Evolutionary conservation across 1,284 basidiomycete species (phyloP).

Genomic region (Vanrija sp.): DNA sequence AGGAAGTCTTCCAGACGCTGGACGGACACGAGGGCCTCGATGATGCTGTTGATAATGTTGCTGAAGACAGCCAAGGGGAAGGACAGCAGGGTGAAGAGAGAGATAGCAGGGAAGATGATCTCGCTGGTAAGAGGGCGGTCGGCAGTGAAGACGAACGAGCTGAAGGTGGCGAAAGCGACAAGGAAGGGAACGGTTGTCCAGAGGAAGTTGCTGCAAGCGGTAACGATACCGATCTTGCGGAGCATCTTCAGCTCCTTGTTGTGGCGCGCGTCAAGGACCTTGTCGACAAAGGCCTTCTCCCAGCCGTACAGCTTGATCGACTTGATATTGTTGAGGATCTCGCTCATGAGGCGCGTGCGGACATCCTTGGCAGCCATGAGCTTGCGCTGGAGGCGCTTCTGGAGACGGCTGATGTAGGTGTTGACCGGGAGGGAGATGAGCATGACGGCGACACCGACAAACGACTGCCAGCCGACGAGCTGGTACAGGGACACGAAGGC

Average conservation of each 20-base stretch:
- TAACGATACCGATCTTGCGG: slow-evolving; percentile 70
- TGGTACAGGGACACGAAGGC: slow-evolving; percentile 86
- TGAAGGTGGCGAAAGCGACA: slow-evolving; percentile 81
- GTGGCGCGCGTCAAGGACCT: slow-evolving; percentile 72
- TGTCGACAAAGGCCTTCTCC: slow-evolving; percentile 78
- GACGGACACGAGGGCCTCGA: slow-evolving; percentile 72
- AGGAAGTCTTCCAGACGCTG: slow-evolving; percentile 76
- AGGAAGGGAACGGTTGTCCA: slow-evolving; percentile 54
- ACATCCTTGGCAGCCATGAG: slow-evolving; percentile 84
- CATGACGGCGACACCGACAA: slow-evolving; percentile 91
- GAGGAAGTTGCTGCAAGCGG: slow-evolving; percentile 40
- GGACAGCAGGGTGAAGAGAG: slow-evolving; percentile 86
- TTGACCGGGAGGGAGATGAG: slow-evolving; percentile 71
- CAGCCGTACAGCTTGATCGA: slow-evolving; percentile 58
- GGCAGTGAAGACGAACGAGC: slow-evolving; percentile 69
- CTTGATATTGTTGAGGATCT: slow-evolving; percentile 80
- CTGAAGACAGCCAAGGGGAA: slow-evolving; percentile 72
- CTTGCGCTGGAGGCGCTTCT: slow-evolving; percentile 75
- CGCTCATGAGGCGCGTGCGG: slow-evolving; percentile 54
- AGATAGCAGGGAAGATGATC: slow-evolving; percentile 90
- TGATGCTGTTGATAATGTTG: slow-evolving; percentile 49
- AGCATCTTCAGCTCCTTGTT: slow-evolving; percentile 78
- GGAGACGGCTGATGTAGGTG: slow-evolving; percentile 66
- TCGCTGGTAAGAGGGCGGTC: slow-evolving; percentile 76
- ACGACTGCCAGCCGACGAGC: slow-evolving; percentile 85